phyloP scores from a whole-genome alignment of 306 rosid genomes.

The Oxytropis ochrocephala region DNA sequence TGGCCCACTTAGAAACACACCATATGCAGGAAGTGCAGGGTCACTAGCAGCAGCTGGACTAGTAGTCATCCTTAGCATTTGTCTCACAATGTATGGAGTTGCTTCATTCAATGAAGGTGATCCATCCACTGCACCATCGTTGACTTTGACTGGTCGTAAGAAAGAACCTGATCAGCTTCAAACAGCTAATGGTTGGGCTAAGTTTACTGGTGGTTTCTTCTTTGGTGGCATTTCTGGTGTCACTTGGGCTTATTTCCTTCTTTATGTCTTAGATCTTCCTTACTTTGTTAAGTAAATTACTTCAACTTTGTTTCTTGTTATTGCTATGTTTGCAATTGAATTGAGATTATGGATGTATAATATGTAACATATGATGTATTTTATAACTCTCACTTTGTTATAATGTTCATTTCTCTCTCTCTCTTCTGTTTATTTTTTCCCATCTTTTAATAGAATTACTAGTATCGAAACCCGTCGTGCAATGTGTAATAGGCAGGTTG shows the following conservation, averaged over 20 bases:
- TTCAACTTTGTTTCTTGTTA: not conserved
- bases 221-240: slow-evolving; percentile 97
- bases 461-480: too few relatives aligned
- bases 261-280: slow-evolving; percentile 72
- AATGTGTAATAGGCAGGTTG: too few relatives aligned
- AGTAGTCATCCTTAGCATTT: slow-evolving; percentile 67
- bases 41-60: slow-evolving; percentile 89
- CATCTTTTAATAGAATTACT: not conserved
- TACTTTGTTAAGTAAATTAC: slow-evolving; percentile 63
- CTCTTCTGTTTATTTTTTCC: not conserved
- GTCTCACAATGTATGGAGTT: slow-evolving; percentile 69
- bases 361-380: slow-evolving; percentile 7
- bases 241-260: slow-evolving; percentile 79
- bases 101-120: slow-evolving; percentile 91
- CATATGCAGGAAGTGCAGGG: slow-evolving; percentile 62
- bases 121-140: slow-evolving; percentile 69
- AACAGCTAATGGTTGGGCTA: slow-evolving; percentile 94
- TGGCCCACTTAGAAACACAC: slow-evolving; percentile 83
- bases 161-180: slow-evolving; percentile 91
- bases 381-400: slow-evolving; percentile 14
- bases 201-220: slow-evolving; percentile 94
- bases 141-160: slow-evolving; percentile 82
- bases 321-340: slow-evolving; percentile 8
- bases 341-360: slow-evolving; percentile 23
- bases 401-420: slow-evolving; percentile 13